A percentile compares a stretch with the other conserved stretches of the same genome.
phyloP scores from a whole-genome alignment of 2,329 filamentous ascomycete genomes.

The Fusarium odoratissimum region DNA sequence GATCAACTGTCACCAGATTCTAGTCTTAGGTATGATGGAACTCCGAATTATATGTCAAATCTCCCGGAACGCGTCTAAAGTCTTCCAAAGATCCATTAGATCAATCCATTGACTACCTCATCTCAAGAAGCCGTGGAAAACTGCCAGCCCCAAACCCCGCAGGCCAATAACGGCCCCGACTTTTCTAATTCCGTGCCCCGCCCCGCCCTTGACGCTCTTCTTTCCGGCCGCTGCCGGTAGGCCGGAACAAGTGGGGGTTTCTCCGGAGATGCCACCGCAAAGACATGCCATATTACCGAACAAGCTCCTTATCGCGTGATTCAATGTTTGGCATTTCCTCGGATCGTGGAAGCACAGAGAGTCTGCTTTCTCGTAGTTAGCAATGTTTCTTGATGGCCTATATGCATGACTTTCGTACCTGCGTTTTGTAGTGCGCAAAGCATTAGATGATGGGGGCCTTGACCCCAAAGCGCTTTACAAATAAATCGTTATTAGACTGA shows the following conservation, averaged over 20 bases:
- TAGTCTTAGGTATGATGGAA: neutral
- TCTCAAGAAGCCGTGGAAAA: conserved; percentile 7
- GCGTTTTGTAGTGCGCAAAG: too few relatives aligned
- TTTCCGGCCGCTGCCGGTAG: conserved; percentile 25
- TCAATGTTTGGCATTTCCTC: conserved; percentile 17
- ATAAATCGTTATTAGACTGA: too few relatives aligned
- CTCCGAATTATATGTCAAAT: neutral
- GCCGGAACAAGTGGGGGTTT: conserved; percentile 26
- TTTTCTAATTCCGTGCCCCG: conserved; percentile 44
- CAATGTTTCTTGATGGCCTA: too few relatives aligned
- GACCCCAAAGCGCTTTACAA: too few relatives aligned
- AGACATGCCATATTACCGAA: neutral
- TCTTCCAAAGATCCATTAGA: neutral
- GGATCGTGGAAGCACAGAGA: neutral
- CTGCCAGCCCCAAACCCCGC: conserved; percentile 1
- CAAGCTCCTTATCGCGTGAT: conserved; percentile 7
- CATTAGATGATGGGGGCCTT: too few relatives aligned
- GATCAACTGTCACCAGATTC: neutral
- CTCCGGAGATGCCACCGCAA: conserved; percentile 19
- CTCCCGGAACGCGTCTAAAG: neutral
- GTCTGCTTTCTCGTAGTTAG: too few relatives aligned
- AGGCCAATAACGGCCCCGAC: conserved; percentile 43
- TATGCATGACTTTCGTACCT: too few relatives aligned
- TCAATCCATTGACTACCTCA: neutral
- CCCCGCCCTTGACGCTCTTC: conserved; percentile 8